phyloP scores from a whole-genome alignment of 331 rosid species.

The Telfairia occidentalis region DNA sequence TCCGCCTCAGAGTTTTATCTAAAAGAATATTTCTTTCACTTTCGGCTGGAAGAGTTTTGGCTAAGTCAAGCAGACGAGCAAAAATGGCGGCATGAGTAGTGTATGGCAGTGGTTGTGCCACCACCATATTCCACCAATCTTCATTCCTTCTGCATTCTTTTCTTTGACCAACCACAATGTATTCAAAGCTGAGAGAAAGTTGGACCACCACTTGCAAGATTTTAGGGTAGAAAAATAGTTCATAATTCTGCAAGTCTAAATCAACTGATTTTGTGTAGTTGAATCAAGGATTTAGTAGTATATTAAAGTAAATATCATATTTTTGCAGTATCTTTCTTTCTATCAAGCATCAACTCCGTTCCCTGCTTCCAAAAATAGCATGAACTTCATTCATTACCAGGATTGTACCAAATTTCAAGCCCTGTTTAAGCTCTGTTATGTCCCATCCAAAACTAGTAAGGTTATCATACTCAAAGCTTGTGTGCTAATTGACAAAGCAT shows the following conservation, averaged over 20 bases:
- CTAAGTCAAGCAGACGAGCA: neutral
- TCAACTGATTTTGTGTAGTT: neutral
- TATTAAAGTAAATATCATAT: conserved; percentile 1
- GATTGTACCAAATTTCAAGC: neutral
- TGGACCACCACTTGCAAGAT: neutral
- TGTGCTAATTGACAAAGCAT: neutral
- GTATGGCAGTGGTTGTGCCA: neutral
- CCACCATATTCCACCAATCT: neutral
- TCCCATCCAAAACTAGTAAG: neutral
- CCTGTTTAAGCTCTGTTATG: neutral
- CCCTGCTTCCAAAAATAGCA: neutral
- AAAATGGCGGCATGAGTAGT: too few relatives aligned
- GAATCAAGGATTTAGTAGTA: neutral
- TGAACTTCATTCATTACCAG: neutral
- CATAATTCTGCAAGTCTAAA: neutral
- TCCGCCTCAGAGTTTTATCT: conserved; percentile 48
- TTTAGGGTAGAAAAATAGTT: neutral
- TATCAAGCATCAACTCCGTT: neutral
- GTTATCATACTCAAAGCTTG: neutral
- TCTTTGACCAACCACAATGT: neutral
- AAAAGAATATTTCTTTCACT: neutral
- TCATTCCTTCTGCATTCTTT: conserved; percentile 1
- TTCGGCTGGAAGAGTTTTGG: neutral
- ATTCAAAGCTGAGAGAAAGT: neutral
- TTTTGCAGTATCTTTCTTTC: neutral